Percentiles rank a stretch among this genome's conserved stretches.
Evolutionary conservation across 1,139 yeast genomes (phyloP).

Genomic region (Scheffersomyces titani): DNA sequence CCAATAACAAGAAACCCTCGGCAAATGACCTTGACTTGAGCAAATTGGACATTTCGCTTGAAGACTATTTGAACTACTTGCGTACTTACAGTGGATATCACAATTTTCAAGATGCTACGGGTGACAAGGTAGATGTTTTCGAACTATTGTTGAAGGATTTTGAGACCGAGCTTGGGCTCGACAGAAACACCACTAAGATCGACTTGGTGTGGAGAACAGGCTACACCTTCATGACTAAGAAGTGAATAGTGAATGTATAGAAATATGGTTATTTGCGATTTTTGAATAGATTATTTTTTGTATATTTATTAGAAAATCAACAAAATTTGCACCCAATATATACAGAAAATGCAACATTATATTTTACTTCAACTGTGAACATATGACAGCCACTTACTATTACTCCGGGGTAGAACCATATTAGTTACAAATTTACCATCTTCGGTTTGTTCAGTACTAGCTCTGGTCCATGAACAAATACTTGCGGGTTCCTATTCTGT

Average conservation of each 20-base stretch:
- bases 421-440: neutral
- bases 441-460: neutral
- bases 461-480: neutral
- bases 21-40: slow-evolving; percentile 26
- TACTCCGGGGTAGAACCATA: too few relatives aligned
- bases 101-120: slow-evolving; percentile 30
- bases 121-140: slow-evolving; percentile 23
- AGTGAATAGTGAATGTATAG: slow-evolving; percentile 2
- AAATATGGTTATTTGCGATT: neutral
- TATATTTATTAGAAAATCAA: neutral
- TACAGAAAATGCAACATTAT: neutral
- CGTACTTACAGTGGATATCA: slow-evolving; percentile 42
- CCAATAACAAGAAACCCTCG: slow-evolving; percentile 11
- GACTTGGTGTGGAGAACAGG: slow-evolving; percentile 44
- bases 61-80: slow-evolving; percentile 31
- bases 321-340: neutral
- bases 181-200: slow-evolving; percentile 27
- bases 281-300: too few relatives aligned
- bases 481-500: neutral
- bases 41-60: slow-evolving; percentile 21
- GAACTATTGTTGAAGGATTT: slow-evolving; percentile 25
- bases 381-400: too few relatives aligned
- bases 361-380: neutral
- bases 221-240: slow-evolving; percentile 35
- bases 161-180: slow-evolving; percentile 32